A percentile compares a stretch with the other conserved stretches of the same genome.
These are phyloP conservation scores for Botrytis squamosa DNA, from an alignment of 2,329 filamentous ascomycete genomes.

Conservation along the genomic window DNA sequence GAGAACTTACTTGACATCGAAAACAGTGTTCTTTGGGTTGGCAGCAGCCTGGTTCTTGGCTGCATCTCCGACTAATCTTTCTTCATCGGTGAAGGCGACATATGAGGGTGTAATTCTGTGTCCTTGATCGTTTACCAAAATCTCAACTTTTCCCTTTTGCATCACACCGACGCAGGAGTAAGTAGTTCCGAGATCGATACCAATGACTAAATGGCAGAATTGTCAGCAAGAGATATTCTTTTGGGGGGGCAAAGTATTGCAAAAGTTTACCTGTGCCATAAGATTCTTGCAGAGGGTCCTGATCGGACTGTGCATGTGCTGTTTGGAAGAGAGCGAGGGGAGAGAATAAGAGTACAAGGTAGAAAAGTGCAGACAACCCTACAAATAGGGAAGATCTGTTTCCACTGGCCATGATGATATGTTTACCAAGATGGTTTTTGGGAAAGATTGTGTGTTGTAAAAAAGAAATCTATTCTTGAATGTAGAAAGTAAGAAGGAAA, in stretches of 20 bases:
- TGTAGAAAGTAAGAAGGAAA: constrained; percentile 9
- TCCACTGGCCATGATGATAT: constrained; percentile 54
- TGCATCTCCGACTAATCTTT: constrained; percentile 94
- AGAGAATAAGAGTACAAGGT: constrained; percentile 85
- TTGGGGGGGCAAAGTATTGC: background rate
- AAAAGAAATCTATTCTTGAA: constrained; percentile 19
- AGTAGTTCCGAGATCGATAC: constrained; percentile 94
- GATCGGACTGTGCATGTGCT: constrained; percentile 68
- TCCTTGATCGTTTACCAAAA: constrained; percentile 94
- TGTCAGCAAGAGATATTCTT: constrained; percentile 24
- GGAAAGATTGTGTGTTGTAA: constrained; percentile 6
- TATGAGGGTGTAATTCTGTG: constrained; percentile 95
- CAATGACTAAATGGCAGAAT: constrained; percentile 62
- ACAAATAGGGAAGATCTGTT: constrained; percentile 70
- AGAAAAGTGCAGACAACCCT: constrained; percentile 86
- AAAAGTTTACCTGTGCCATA: constrained; percentile 65
- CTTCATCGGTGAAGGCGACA: constrained; percentile 95
- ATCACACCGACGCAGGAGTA: constrained; percentile 91
- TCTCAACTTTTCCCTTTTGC: constrained; percentile 93
- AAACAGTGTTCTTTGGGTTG: constrained; percentile 25
- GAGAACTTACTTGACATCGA: constrained; percentile 61
- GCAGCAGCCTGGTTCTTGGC: constrained; percentile 82
- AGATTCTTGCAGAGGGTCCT: constrained; percentile 63
- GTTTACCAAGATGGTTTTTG: constrained; percentile 26
- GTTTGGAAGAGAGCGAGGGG: constrained; percentile 81